Conservation (phyloP, 2,329 filamentous ascomycete species). For the Cladorrhinum sp. region DNA sequence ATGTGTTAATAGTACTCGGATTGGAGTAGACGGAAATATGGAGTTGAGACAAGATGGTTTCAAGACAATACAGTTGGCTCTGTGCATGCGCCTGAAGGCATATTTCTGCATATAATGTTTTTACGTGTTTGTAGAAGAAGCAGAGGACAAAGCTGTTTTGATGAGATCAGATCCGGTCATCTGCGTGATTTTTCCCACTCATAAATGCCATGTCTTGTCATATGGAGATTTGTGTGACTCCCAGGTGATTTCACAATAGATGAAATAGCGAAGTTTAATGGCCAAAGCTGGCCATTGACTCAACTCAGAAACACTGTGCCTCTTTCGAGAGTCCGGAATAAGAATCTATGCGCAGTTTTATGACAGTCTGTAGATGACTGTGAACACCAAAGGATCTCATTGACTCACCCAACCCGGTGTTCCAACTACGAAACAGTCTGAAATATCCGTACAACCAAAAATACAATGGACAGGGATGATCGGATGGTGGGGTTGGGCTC, state of each 20-base stretch:
- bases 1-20: too few species aligned
- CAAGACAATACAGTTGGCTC: background rate
- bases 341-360: background rate
- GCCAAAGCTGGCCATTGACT: background rate
- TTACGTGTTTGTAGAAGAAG: background rate
- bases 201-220: too few species aligned
- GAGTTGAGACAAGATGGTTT: background rate
- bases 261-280: background rate
- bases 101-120: background rate
- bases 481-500: conserved; percentile 6
- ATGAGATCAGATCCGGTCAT: background rate
- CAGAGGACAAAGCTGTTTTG: background rate
- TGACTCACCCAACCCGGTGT: too few species aligned
- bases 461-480: background rate
- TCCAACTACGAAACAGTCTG: background rate
- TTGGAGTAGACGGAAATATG: background rate
- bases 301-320: background rate
- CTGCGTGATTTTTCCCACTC: too few species aligned
- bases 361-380: background rate
- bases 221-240: background rate
- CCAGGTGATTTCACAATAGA: background rate
- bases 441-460: background rate
- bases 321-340: background rate
- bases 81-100: background rate
- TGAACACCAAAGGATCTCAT: background rate